These are phyloP conservation scores for Tilletia setariae DNA, from an alignment of 1,284 basidiomycete species.

Conservation along the genomic window DNA sequence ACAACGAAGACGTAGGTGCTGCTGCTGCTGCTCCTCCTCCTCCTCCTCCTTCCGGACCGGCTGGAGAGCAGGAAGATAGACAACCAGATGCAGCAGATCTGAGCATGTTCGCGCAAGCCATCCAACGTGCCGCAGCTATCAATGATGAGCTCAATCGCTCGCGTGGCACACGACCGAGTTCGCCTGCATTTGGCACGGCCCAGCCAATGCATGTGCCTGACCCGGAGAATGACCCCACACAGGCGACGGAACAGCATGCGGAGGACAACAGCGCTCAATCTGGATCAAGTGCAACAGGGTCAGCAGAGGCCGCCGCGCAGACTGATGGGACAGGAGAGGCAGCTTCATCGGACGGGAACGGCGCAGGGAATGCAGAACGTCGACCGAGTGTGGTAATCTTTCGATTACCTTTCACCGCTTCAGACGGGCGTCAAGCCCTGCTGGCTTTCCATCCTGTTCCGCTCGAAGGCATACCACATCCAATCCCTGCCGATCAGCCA, in stretches of 20 bases:
- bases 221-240: neutral
- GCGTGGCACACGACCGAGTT: neutral
- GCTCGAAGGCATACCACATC: constrained; percentile 12
- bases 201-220: neutral
- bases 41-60: neutral
- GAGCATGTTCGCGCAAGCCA: neutral
- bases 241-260: neutral
- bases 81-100: neutral
- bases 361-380: neutral
- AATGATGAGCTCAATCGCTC: constrained; percentile 5
- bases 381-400: constrained; percentile 23
- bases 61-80: neutral
- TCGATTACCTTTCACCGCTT: constrained; percentile 31
- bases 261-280: neutral
- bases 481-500: constrained; percentile 8
- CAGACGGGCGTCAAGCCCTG: constrained; percentile 32
- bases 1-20: no score
- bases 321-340: neutral
- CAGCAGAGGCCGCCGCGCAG: neutral
- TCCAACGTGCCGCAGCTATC: neutral
- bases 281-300: neutral
- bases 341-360: neutral
- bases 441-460: constrained; percentile 37
- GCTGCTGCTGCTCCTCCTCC: no score
- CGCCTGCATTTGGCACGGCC: constrained; percentile 8